Evolutionary conservation across 2,329 filamentous ascomycete genomes (phyloP).

Genomic region (Sarocladium strictum): DNA sequence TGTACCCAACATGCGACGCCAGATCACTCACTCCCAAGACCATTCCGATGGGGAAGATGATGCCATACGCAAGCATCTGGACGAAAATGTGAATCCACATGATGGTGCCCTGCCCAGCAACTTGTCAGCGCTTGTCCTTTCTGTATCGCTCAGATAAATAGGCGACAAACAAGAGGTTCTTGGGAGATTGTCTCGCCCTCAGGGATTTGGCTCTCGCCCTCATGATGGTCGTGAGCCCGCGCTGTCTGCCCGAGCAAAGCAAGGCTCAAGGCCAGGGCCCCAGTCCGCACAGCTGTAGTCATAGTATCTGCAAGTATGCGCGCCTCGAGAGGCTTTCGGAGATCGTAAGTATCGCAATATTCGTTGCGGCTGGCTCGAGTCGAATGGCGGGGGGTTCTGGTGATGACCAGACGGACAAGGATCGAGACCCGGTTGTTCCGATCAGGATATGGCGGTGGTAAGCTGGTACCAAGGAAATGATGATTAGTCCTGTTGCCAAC

Average conservation of each 20-base stretch:
- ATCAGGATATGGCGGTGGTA: neutral
- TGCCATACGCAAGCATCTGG: conserved; percentile 80
- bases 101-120: conserved; percentile 57
- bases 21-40: conserved; percentile 69
- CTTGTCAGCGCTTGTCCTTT: too few species aligned
- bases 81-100: conserved; percentile 93
- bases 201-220: conserved; percentile 48
- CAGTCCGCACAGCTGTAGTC: neutral
- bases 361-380: neutral
- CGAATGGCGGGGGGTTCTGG: neutral
- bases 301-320: neutral
- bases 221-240: conserved; percentile 43
- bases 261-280: neutral
- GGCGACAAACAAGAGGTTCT: conserved; percentile 62
- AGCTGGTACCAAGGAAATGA: neutral
- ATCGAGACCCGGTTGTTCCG: conserved; percentile 5
- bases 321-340: neutral
- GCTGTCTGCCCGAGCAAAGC: conserved; percentile 6
- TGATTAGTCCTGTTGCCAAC: neutral
- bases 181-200: conserved; percentile 64
- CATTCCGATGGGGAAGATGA: conserved; percentile 93
- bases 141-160: too few species aligned
- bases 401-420: conserved; percentile 2
- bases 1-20: neutral
- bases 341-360: neutral